Conservation (phyloP, 2,329 filamentous ascomycete genomes). For the Colletotrichum sublineola region DNA sequence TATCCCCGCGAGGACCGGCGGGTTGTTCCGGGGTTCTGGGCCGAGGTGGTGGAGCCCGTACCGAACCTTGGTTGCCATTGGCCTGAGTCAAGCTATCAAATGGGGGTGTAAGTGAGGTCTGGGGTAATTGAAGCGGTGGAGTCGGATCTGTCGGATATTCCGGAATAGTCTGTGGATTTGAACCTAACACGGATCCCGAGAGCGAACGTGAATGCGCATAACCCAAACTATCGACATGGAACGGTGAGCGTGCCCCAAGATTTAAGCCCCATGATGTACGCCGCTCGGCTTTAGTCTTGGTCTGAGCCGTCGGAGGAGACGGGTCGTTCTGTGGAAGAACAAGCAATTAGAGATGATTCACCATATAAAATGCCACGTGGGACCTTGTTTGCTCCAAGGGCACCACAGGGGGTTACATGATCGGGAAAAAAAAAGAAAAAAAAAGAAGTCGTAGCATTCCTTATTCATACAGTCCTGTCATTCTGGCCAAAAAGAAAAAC, state of each 20-base stretch:
- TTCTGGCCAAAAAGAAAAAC: slow-evolving; percentile 48
- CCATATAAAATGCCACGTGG: slow-evolving; percentile 36
- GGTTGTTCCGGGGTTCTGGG: slow-evolving; percentile 41
- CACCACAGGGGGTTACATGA: slow-evolving; percentile 45
- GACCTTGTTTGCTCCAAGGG: slow-evolving; percentile 36
- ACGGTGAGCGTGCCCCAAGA: slow-evolving; percentile 51
- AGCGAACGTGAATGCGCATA: slow-evolving; percentile 31
- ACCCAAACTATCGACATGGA: slow-evolving; percentile 45
- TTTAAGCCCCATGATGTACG: slow-evolving; percentile 61
- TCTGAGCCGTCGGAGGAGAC: slow-evolving; percentile 52
- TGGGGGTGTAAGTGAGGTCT: slow-evolving; percentile 44
- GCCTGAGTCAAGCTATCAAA: slow-evolving; percentile 43
- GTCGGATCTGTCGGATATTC: slow-evolving; percentile 38
- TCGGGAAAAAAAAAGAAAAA: slow-evolving; percentile 45
- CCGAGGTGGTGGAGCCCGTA: slow-evolving; percentile 41
- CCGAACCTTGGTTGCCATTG: slow-evolving; percentile 37
- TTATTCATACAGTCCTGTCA: slow-evolving; percentile 56
- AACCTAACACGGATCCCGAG: slow-evolving; percentile 27
- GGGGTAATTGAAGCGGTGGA: slow-evolving; percentile 41
- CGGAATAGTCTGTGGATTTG: slow-evolving; percentile 33
- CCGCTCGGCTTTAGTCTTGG: slow-evolving; percentile 55
- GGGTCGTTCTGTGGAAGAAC: slow-evolving; percentile 54
- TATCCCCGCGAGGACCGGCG: slow-evolving; percentile 44
- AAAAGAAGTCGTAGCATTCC: slow-evolving; percentile 56
- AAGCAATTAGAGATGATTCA: slow-evolving; percentile 45